Evolutionary conservation across 2,329 filamentous ascomycete species (phyloP), one percentile per base, ranked within the genome.

Genomic region (Penicillium sp.): DNA sequence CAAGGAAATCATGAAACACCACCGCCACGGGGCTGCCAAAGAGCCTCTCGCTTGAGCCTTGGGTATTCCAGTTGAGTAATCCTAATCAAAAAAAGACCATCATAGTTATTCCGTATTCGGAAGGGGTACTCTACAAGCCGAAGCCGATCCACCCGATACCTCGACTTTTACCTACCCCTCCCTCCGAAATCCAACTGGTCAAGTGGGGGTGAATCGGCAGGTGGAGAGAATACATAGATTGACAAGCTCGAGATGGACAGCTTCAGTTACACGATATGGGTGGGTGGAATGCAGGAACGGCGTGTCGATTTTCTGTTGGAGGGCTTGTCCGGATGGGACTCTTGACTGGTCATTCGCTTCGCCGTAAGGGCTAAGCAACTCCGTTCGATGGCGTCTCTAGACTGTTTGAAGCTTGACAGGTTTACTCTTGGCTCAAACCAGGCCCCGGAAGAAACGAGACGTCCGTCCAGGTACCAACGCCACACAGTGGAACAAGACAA

Each of bases 1-100:
- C 37, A 47, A 48, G 37, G 43, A 26, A 23, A 43, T 52, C 43
- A 44, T 55, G 53, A 44, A 44, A 44, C 40, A 44, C 16, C 16
- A 29, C 40, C 33, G 16, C n/a, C n/a, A n/a, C n/a, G 16, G 40
- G 19, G 21, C 19, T 10, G 24, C n/a, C 40, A 44, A 44, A 44
- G 23, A 44, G 29, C 37, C 13, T 13, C 21, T 40, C 37, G n/a
- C 24, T 18, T n/a, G n/a, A 28, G 6, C 23, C 24, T 44, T 40
- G 37, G 24, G 3, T 3, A 16, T 26, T 18, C 24, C 14, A 29
- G 16, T 44, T n/a, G n/a, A 28, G 26, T 11, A 10, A 2, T 40
- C 8, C 37, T 14, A 13, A 4, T 21, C 11, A 24, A 40, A 21
- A 19, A 37, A 16, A 40, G 37, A 8, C n/a, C n/a, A n/a, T n/a